Percentiles rank a stretch among this genome's conserved stretches.
Evolutionary conservation across 1,139 yeast genomes (phyloP).

Genomic region (Blastobotrys petasosporus): DNA sequence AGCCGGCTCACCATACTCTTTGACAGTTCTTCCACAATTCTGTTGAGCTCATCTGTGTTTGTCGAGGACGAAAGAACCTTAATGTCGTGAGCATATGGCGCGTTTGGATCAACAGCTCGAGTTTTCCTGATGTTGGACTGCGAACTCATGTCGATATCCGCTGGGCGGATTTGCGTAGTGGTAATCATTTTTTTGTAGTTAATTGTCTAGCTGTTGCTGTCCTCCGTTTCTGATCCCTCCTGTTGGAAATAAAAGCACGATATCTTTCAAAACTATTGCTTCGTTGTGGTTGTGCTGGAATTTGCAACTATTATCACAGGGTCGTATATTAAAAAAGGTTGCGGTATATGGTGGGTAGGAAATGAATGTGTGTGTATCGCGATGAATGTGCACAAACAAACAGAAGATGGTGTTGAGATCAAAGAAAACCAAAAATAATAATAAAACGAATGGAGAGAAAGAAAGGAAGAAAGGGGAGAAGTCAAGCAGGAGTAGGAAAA

Average conservation of each 20-base stretch:
- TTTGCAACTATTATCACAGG: too few species aligned
- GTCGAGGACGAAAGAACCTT: constrained; percentile 3
- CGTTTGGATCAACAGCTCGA: constrained; percentile 1
- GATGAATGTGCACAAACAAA: too few species aligned
- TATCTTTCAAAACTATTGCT: too few species aligned
- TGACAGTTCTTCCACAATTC: constrained; percentile 16
- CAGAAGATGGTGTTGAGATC: background rate
- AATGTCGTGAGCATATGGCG: constrained; percentile 9
- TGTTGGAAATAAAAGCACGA: too few species aligned
- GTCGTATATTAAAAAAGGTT: too few species aligned
- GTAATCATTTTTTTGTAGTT: too few species aligned
- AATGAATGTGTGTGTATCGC: too few species aligned
- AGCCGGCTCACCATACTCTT: constrained; percentile 14
- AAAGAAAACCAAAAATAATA: background rate
- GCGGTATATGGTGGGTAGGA: too few species aligned
- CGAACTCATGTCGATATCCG: constrained; percentile 1
- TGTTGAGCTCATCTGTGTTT: constrained; percentile 15
- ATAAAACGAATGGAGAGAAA: background rate
- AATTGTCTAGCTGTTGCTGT: too few species aligned
- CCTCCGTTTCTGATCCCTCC: too few species aligned
- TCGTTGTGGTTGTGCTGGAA: background rate
- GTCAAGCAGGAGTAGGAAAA: background rate
- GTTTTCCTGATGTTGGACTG: constrained; percentile 5
- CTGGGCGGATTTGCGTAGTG: too few species aligned
- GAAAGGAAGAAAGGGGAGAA: background rate